These are phyloP conservation scores for Mycena floridula DNA, from an alignment of 768 basidiomycete genomes.

Conservation along the genomic window DNA sequence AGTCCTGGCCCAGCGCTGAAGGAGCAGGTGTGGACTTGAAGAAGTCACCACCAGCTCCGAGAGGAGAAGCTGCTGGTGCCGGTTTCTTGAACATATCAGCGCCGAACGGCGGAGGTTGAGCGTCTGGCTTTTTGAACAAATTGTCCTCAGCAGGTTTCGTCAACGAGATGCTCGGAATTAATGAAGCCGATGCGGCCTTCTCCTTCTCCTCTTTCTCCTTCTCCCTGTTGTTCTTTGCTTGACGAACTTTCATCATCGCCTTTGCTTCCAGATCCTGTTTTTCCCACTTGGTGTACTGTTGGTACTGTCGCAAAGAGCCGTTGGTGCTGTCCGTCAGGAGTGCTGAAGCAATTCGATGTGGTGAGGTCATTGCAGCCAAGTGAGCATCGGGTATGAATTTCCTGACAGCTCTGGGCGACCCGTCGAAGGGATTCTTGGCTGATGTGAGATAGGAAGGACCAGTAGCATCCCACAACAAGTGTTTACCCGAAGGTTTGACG, in stretches of 20 bases:
- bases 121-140: not conserved
- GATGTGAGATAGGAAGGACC: constrained; percentile 27
- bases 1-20: no score
- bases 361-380: not conserved
- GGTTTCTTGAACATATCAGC: not conserved
- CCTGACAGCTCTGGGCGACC: constrained; percentile 13
- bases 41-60: no score
- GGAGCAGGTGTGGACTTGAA: no score
- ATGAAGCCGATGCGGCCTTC: constrained; percentile 20
- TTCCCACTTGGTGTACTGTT: constrained; percentile 65
- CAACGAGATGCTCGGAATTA: constrained; percentile 18
- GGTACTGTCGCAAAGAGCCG: constrained; percentile 23
- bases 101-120: not conserved
- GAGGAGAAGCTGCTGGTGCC: not conserved
- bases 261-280: constrained; percentile 81
- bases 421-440: constrained; percentile 17
- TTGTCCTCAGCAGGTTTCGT: constrained; percentile 7
- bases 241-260: constrained; percentile 67
- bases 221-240: constrained; percentile 28
- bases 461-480: constrained; percentile 62
- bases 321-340: constrained; percentile 54
- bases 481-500: constrained; percentile 41
- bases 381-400: not conserved
- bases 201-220: constrained; percentile 29
- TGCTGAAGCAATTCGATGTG: constrained; percentile 31